phyloP scores from a whole-genome alignment of 805 yeast species.

The Metschnikowia henanensis region DNA sequence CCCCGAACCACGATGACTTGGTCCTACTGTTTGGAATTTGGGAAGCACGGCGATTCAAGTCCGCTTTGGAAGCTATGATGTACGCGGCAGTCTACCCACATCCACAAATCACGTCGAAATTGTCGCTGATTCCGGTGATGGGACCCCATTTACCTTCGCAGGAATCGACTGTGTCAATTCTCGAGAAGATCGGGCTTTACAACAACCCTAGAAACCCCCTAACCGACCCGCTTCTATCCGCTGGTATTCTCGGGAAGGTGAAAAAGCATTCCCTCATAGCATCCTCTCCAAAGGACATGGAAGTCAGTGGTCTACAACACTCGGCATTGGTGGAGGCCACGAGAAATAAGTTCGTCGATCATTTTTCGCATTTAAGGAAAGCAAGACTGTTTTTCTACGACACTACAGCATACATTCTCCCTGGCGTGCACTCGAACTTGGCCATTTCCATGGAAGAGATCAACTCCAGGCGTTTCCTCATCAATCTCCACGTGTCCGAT shows the following conservation, averaged over 20 bases:
- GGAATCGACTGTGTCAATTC: conserved; percentile 12
- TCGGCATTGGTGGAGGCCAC: conserved; percentile 3
- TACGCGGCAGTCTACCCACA: conserved; percentile 36
- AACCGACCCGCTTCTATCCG: conserved; percentile 31
- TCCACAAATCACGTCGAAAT: conserved; percentile 13
- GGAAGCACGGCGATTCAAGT: conserved; percentile 28
- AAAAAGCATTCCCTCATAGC: conserved; percentile 20
- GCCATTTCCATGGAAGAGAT: conserved; percentile 40
- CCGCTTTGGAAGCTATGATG: conserved; percentile 30
- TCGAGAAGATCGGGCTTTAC: conserved; percentile 24
- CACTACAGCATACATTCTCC: conserved; percentile 33
- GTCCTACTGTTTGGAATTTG: conserved; percentile 29
- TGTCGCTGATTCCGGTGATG: conserved; percentile 11
- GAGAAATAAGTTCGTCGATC: conserved; percentile 19
- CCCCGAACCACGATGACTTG: conserved; percentile 23
- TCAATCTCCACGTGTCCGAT: conserved; percentile 46
- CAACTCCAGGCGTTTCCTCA: conserved; percentile 33
- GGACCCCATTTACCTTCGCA: conserved; percentile 8
- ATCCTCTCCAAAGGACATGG: conserved; percentile 20
- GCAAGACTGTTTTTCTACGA: conserved; percentile 24
- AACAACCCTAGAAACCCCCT: conserved; percentile 21
- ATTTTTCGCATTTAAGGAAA: conserved; percentile 33
- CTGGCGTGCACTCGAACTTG: conserved; percentile 16
- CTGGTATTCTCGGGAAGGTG: conserved; percentile 25
- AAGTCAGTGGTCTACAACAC: conserved; percentile 5